Evolutionary conservation across 495 filamentous ascomycete genomes (phyloP).

Genomic region (Xylona heveae): DNA sequence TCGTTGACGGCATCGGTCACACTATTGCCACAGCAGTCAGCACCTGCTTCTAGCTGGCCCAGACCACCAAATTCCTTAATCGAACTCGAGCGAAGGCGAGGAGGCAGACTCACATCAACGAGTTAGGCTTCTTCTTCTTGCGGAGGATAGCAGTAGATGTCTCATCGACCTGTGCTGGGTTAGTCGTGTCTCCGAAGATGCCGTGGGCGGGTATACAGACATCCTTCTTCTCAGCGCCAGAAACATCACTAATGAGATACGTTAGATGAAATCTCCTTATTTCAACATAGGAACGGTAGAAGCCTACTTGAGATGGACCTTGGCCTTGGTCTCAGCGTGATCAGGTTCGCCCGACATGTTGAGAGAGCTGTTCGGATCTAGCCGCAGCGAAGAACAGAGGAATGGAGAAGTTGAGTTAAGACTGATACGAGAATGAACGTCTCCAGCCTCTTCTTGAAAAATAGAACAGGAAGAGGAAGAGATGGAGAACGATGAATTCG

Average conservation of each 20-base stretch:
- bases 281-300: constrained; percentile 2
- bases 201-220: constrained; percentile 24
- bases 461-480: too few species aligned
- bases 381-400: too few species aligned
- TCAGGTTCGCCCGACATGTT: constrained; percentile 55
- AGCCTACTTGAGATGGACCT: constrained; percentile 4
- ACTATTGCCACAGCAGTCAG: constrained; percentile 29
- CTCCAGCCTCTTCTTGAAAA: too few species aligned
- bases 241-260: constrained; percentile 45
- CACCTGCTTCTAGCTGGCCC: constrained; percentile 4
- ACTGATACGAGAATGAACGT: too few species aligned
- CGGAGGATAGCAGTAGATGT: constrained; percentile 95
- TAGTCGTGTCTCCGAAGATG: constrained; percentile 13
- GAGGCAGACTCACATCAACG: constrained; percentile 51
- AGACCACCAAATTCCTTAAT: neutral
- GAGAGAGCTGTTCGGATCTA: too few species aligned
- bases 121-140: constrained; percentile 99
- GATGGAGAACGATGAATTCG: too few species aligned
- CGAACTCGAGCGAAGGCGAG: neutral
- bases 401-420: too few species aligned
- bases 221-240: constrained; percentile 70
- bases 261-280: constrained; percentile 16
- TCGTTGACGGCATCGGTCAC: constrained; percentile 96
- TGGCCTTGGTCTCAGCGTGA: constrained; percentile 42
- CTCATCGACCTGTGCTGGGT: constrained; percentile 48